phyloP scores from a whole-genome alignment of 768 basidiomycete species.

The Gyrodon lividus region DNA sequence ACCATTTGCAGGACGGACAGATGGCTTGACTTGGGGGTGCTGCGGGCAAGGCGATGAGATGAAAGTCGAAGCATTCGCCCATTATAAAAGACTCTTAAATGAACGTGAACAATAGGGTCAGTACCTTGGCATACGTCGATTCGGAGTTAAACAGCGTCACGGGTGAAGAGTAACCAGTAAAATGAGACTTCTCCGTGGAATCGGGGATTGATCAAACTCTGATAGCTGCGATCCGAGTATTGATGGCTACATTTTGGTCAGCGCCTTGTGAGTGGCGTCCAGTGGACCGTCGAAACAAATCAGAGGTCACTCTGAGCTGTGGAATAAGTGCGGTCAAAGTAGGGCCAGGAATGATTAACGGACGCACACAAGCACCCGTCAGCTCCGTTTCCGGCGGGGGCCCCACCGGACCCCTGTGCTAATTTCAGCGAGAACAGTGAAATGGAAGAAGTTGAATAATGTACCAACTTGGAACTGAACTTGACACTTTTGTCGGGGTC shows the following conservation, averaged over 20 bases:
- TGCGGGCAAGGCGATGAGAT: constrained; percentile 12
- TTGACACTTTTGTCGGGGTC: neutral
- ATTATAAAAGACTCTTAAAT: constrained; percentile 24
- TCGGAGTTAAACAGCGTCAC: constrained; percentile 14
- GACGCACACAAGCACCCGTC: neutral
- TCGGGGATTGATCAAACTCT: constrained; percentile 13
- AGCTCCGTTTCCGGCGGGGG: neutral
- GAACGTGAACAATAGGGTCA: constrained; percentile 21
- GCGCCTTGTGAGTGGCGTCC: neutral
- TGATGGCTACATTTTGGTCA: neutral
- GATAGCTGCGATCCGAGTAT: constrained; percentile 19
- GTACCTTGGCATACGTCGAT: constrained; percentile 4
- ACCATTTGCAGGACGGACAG: constrained; percentile 2
- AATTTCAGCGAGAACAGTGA: neutral
- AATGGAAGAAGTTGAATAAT: neutral
- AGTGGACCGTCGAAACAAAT: neutral
- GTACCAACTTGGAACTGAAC: neutral
- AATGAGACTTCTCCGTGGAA: constrained; percentile 8
- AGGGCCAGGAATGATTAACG: neutral
- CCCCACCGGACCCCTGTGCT: neutral
- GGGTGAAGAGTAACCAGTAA: neutral
- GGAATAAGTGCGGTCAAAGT: no score
- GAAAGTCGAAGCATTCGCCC: constrained; percentile 3
- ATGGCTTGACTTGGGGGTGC: constrained; percentile 8
- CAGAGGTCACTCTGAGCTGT: neutral